These are phyloP conservation scores for Nitzschia palea DNA, from an alignment of 108 stramenopile species.

Conservation along the genomic window DNA sequence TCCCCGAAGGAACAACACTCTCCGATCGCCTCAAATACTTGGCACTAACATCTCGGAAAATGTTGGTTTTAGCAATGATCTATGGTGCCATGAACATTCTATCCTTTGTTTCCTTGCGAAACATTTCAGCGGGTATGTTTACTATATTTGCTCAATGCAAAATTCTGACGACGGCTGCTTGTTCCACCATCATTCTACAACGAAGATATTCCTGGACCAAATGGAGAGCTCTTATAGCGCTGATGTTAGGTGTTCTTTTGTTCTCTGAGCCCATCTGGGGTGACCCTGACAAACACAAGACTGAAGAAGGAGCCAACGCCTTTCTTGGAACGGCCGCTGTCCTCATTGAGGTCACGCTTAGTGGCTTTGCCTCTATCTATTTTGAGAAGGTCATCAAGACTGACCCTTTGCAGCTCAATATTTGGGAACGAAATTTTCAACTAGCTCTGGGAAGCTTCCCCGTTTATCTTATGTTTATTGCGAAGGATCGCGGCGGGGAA, in stretches of 20 bases:
- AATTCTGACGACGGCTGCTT: constrained; percentile 91
- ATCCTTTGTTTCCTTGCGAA: constrained; percentile 81
- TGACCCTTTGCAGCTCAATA: constrained; percentile 70
- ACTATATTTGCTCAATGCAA: constrained; percentile 91
- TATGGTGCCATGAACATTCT: constrained; percentile 94
- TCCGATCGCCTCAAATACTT: constrained; percentile 52
- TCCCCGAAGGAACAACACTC: constrained; percentile 24
- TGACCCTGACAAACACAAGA: constrained; percentile 25
- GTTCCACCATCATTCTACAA: constrained; percentile 75
- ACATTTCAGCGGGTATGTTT: constrained; percentile 92
- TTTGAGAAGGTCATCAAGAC: constrained; percentile 91
- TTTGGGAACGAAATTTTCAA: constrained; percentile 95
- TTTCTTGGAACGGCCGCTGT: constrained; percentile 84
- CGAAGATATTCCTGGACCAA: constrained; percentile 81
- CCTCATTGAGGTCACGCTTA: constrained; percentile 84
- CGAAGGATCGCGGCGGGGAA: constrained; percentile 52
- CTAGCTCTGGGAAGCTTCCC: constrained; percentile 70
- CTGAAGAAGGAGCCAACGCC: constrained; percentile 45
- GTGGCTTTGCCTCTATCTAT: constrained; percentile 94
- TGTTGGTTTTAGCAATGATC: constrained; percentile 85
- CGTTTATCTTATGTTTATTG: constrained; percentile 68
- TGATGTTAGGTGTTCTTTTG: constrained; percentile 87
- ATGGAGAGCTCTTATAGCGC: constrained; percentile 87
- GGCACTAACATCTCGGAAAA: constrained; percentile 71
- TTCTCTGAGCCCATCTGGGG: constrained; percentile 87